Conservation (phyloP, 1,284 basidiomycete species). For the Puccinia novopanici region DNA sequence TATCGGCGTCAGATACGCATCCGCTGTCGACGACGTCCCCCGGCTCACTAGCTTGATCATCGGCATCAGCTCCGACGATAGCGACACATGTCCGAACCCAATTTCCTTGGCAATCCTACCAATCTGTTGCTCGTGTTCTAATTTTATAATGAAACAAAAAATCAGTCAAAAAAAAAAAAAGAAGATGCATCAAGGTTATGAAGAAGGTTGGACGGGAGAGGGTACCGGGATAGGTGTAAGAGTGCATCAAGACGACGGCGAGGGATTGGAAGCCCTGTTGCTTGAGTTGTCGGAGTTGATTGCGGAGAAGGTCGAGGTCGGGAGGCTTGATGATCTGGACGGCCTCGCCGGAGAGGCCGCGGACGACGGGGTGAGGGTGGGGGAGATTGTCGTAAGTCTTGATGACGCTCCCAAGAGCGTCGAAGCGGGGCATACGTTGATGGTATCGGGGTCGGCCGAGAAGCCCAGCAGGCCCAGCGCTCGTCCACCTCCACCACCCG, state of each 20-base stretch:
- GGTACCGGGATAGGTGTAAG: slow-evolving; percentile 77
- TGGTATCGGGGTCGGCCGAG: slow-evolving; percentile 78
- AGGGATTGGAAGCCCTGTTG: slow-evolving; percentile 77
- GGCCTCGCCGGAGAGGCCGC: slow-evolving; percentile 85
- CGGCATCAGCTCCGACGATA: slow-evolving; percentile 81
- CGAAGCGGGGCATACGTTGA: slow-evolving; percentile 73
- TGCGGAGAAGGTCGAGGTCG: slow-evolving; percentile 56
- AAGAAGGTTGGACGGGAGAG: neutral
- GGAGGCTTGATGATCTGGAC: slow-evolving; percentile 80
- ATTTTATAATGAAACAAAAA: neutral
- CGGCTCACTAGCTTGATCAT: slow-evolving; percentile 96
- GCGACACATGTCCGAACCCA: slow-evolving; percentile 84
- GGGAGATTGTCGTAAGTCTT: slow-evolving; percentile 70
- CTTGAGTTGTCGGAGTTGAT: slow-evolving; percentile 71
- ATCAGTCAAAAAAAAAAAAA: neutral
- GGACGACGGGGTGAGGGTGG: slow-evolving; percentile 66
- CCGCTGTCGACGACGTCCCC: slow-evolving; percentile 86
- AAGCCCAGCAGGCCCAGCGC: slow-evolving; percentile 92
- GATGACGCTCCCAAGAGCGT: slow-evolving; percentile 68
- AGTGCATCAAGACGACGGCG: slow-evolving; percentile 83
- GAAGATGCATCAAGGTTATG: neutral
- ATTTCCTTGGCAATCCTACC: slow-evolving; percentile 73
- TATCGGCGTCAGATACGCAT: slow-evolving; percentile 94
- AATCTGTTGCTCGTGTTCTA: slow-evolving; percentile 68
- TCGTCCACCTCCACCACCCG: slow-evolving; percentile 87